These are phyloP conservation scores for Penicillium sp. DNA, from an alignment of 2,329 filamentous ascomycete species.

Conservation along the genomic window DNA sequence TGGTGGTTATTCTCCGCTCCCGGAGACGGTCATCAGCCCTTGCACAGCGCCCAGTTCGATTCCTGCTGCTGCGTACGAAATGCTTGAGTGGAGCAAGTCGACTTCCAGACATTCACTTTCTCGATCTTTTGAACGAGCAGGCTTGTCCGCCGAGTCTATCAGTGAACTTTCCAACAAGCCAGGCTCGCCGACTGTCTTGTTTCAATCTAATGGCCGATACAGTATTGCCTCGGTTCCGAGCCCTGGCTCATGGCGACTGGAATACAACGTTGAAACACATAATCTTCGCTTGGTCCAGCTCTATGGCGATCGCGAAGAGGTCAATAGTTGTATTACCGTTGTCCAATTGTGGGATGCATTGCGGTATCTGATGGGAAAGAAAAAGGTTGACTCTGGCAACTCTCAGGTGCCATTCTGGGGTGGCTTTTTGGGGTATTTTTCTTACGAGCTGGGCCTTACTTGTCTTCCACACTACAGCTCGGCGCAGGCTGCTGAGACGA, in stretches of 20 bases:
- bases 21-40: constrained; percentile 20
- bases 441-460: constrained; percentile 74
- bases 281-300: constrained; percentile 26
- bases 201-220: constrained; percentile 45
- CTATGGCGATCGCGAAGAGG: constrained; percentile 1
- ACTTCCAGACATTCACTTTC: constrained; percentile 27
- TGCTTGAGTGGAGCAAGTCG: constrained; percentile 34
- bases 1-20: constrained; percentile 20
- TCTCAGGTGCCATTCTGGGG: constrained; percentile 63
- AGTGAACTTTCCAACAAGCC: constrained; percentile 36
- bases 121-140: constrained; percentile 24
- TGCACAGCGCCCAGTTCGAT: constrained; percentile 18
- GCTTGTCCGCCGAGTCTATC: constrained; percentile 31
- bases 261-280: constrained; percentile 30
- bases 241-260: constrained; percentile 36
- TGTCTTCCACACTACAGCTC: constrained; percentile 50
- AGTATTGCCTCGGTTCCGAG: constrained; percentile 38
- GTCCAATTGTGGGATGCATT: constrained; percentile 36
- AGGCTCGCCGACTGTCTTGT: constrained; percentile 33
- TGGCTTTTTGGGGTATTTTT: constrained; percentile 78
- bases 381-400: constrained; percentile 36
- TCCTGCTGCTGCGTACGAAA: constrained; percentile 48
- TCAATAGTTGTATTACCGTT: constrained; percentile 22
- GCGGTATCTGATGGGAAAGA: constrained; percentile 41
- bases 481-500: constrained; percentile 25